Base-by-base conservation (phyloP, 306 rosid species). In the Amphicarpaea edgeworthii region DNA sequence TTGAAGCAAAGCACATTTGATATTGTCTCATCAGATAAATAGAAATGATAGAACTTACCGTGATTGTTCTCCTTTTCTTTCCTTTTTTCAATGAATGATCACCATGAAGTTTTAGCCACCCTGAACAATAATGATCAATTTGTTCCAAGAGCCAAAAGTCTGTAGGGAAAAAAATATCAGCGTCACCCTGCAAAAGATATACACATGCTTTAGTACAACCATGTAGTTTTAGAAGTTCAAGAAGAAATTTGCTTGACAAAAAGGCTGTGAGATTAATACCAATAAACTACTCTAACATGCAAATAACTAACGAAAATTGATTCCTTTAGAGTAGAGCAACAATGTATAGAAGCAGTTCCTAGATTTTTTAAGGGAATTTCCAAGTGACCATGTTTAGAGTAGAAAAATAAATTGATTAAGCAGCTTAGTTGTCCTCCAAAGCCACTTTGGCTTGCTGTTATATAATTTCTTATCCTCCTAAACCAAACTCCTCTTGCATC, bases 141-240 rank as follows among this genome's bases (percentile, higher is more conserved):
- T 54, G 89, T 78, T 94, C 98, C 84, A 94, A 84, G 79, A 94
- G 85, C 88, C 88, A 75, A 75, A 94, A 94, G 88, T 90, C 98
- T 2, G 98, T 94, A 42, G 98, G 97, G 78, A 94, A 91, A 75
- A 94, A 94, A 57, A 94, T 90, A 83, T 94, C 98, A 40, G 96
- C 98, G 46, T 94, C 97, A 73, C 98, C 98, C 98, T 94, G 90
- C 72, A 41, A 82, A 58, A 66, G 45, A 68, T 59, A 77, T 70
- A 64, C 45, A 78, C 24, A 30, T 30, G 24, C 42, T 70, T 72
- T 11, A 74, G 64, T 69, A 49, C 46, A 40, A 28, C 5, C 21
- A 63, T 32, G 28, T 41, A 45, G n/a, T 40, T 72, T 6, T 57
- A 21, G 26, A 74, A 37, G 67, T 79, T 68, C 14, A 11, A 43